Evolutionary conservation across 2,329 filamentous ascomycete genomes (phyloP).

Genomic region (Daldinia sp.): DNA sequence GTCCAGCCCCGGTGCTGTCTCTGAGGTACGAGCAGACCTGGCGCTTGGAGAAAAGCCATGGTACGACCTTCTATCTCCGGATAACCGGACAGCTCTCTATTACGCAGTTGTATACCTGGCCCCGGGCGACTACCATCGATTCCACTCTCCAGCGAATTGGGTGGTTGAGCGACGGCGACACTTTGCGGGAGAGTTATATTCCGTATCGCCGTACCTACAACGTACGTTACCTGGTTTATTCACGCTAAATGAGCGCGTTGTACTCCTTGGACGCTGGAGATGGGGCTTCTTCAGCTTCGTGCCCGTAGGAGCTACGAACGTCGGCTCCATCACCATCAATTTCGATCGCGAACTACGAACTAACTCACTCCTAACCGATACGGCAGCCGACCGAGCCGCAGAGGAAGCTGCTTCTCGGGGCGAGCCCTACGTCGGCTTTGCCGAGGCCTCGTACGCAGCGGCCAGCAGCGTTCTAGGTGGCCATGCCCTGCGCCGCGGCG

Average conservation of each 20-base stretch:
- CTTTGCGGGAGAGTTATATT: slow-evolving; percentile 96
- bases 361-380: slow-evolving; percentile 92
- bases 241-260: slow-evolving; percentile 95
- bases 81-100: slow-evolving; percentile 80
- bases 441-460: slow-evolving; percentile 87
- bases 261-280: slow-evolving; percentile 92
- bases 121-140: slow-evolving; percentile 97
- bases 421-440: slow-evolving; percentile 89
- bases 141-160: slow-evolving; percentile 96
- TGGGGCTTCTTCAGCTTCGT: slow-evolving; percentile 98
- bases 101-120: slow-evolving; percentile 97
- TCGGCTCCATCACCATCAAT: slow-evolving; percentile 96
- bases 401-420: slow-evolving; percentile 80
- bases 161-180: slow-evolving; percentile 95
- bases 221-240: slow-evolving; percentile 93
- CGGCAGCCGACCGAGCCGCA: slow-evolving; percentile 86
- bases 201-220: slow-evolving; percentile 94
- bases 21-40: slow-evolving; percentile 85
- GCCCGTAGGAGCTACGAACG: slow-evolving; percentile 96
- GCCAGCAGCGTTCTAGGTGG: slow-evolving; percentile 84
- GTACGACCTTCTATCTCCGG: slow-evolving; percentile 74
- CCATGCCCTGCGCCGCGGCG: slow-evolving; percentile 84
- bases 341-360: slow-evolving; percentile 95
- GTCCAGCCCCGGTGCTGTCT: slow-evolving; percentile 75
- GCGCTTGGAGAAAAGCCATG: slow-evolving; percentile 77